phyloP scores from a whole-genome alignment of 2,329 filamentous ascomycete genomes.

The Venturia oleaginea region DNA sequence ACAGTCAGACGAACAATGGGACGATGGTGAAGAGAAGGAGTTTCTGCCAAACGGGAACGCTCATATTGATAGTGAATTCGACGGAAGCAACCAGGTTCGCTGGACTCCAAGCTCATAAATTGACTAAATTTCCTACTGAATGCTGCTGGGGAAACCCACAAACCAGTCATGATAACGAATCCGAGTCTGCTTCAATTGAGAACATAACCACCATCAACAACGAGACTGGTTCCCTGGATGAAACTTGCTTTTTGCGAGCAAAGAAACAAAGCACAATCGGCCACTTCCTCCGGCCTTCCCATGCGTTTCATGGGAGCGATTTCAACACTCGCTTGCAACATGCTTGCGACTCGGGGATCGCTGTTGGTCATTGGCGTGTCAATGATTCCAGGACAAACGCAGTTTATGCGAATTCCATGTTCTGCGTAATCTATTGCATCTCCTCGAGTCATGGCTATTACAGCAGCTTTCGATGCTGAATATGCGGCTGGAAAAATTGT shows the following conservation, averaged over 20 bases:
- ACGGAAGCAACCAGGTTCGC: too few species aligned
- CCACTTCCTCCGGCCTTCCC: constrained; percentile 29
- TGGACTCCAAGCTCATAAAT: too few species aligned
- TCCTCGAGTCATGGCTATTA: constrained; percentile 48
- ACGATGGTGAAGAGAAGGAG: too few species aligned
- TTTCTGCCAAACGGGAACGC: too few species aligned
- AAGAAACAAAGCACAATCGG: constrained; percentile 30
- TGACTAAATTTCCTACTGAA: too few species aligned
- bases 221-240: constrained; percentile 9
- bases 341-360: constrained; percentile 19
- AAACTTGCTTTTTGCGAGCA: constrained; percentile 21
- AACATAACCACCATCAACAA: constrained; percentile 14
- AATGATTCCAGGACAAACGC: constrained; percentile 26
- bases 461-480: constrained; percentile 49
- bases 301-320: constrained; percentile 28
- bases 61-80: too few species aligned
- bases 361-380: constrained; percentile 27
- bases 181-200: background rate
- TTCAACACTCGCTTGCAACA: constrained; percentile 22
- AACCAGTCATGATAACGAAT: background rate
- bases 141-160: background rate
- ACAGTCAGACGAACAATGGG: too few species aligned
- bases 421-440: constrained; percentile 20
- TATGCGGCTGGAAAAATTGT: constrained; percentile 38
- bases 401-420: constrained; percentile 24